Conservation (phyloP, 805 yeast genomes). For the Candida dendrica region DNA sequence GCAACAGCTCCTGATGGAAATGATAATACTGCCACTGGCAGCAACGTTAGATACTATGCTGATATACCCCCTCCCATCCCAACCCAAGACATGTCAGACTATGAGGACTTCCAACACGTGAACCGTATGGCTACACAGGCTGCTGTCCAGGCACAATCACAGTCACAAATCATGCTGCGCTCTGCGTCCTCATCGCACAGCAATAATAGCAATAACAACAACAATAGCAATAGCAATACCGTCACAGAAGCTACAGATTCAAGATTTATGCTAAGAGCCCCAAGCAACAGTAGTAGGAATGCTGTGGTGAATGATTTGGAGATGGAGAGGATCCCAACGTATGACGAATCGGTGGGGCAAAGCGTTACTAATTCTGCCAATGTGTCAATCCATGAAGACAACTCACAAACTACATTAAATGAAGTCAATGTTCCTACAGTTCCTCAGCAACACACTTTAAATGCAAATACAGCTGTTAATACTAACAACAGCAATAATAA, state of each 20-base stretch:
- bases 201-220: too few species aligned
- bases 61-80: slow-evolving; percentile 1
- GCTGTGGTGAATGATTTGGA: not conserved
- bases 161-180: not conserved
- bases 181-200: too few species aligned
- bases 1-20: too few species aligned
- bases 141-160: not conserved
- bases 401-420: not conserved
- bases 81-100: not conserved
- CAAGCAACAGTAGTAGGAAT: slow-evolving; percentile 4
- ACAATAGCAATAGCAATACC: too few species aligned
- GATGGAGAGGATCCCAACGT: slow-evolving; percentile 5
- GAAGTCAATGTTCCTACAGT: not conserved
- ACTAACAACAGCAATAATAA: not conserved
- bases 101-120: not conserved
- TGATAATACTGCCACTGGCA: not conserved
- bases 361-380: not conserved
- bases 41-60: not conserved
- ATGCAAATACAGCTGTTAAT: not conserved
- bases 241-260: not conserved
- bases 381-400: not conserved
- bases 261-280: slow-evolving; percentile 18
- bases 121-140: not conserved
- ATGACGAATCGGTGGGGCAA: slow-evolving; percentile 6
- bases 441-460: not conserved